These are phyloP conservation scores for Phytophthora gonapodyides DNA, from an alignment of 352 stramenopile species.

Conservation along the genomic window DNA sequence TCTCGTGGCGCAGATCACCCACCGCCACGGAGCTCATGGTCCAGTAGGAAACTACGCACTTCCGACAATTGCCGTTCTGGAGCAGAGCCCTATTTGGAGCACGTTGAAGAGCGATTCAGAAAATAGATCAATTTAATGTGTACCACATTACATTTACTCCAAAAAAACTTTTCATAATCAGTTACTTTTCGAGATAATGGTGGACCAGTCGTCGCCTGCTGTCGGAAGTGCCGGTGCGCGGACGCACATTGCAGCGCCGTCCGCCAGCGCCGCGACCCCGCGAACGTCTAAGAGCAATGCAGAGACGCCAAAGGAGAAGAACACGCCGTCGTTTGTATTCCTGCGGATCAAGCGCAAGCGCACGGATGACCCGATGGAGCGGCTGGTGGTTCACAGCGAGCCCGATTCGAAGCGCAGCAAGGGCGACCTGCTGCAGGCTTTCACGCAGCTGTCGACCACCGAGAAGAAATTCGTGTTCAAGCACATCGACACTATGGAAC, in stretches of 20 bases:
- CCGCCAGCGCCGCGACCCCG: slow-evolving; percentile 2
- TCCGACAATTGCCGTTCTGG: slow-evolving; percentile 6
- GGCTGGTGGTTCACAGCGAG: slow-evolving; percentile 67
- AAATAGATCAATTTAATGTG: background rate
- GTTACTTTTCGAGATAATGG: slow-evolving; percentile 18
- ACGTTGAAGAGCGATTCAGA: slow-evolving; percentile 5
- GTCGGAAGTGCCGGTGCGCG: background rate
- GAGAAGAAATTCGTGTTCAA: slow-evolving; percentile 82
- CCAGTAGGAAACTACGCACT: background rate
- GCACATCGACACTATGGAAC: slow-evolving; percentile 83
- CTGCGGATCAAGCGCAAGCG: slow-evolving; percentile 85
- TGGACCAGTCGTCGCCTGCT: slow-evolving; percentile 24
- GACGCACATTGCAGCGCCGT: slow-evolving; percentile 6
- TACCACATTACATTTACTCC: background rate
- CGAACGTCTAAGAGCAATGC: slow-evolving; percentile 3
- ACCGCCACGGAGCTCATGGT: slow-evolving; percentile 48
- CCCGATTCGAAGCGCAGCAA: slow-evolving; percentile 31
- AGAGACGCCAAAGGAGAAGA: slow-evolving; percentile 12
- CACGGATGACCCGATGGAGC: slow-evolving; percentile 76
- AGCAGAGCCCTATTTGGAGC: slow-evolving; percentile 16
- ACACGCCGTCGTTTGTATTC: slow-evolving; percentile 57
- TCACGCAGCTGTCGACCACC: slow-evolving; percentile 66
- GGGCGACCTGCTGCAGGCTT: slow-evolving; percentile 52
- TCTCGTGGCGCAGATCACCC: slow-evolving; percentile 60
- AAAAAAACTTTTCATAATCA: background rate